phyloP scores from a whole-genome alignment of 441 rosid species.

The Arabidopsis hybrid region DNA sequence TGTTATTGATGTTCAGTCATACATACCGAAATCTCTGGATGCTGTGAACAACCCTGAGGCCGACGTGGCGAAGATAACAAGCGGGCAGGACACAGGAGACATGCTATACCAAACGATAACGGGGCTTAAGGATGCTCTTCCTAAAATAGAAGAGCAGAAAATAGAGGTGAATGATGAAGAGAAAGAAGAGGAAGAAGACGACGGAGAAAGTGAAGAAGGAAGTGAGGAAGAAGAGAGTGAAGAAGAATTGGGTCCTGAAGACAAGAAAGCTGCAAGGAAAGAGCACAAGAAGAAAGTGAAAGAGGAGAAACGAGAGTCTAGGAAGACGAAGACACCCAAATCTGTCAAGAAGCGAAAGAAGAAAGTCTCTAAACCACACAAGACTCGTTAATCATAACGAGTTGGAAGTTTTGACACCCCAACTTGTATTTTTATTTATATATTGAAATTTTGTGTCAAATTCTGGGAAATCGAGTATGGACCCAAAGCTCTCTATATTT shows the following conservation, averaged over 20 bases:
- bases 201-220: not conserved
- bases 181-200: conserved; percentile 49
- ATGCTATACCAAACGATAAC: conserved; percentile 79
- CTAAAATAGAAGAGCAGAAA: conserved; percentile 44
- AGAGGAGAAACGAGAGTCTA: conserved; percentile 84
- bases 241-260: conserved; percentile 49
- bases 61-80: conserved; percentile 73
- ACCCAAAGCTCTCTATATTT: not conserved
- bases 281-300: conserved; percentile 95
- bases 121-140: conserved; percentile 73
- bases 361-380: conserved; percentile 80
- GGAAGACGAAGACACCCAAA: conserved; percentile 85
- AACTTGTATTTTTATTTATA: not conserved
- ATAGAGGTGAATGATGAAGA: conserved; percentile 36
- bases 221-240: conserved; percentile 26
- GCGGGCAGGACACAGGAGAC: conserved; percentile 78
- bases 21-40: conserved; percentile 85
- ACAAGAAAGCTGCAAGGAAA: conserved; percentile 85
- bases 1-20: conserved; percentile 52
- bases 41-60: conserved; percentile 76
- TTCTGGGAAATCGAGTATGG: not conserved
- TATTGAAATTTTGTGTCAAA: not conserved
- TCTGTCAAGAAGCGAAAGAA: conserved; percentile 92
- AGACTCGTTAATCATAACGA: conserved; percentile 55
- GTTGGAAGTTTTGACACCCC: conserved; percentile 17